Evolutionary conservation across 306 rosid genomes (phyloP).

Genomic region (Senna tora): DNA sequence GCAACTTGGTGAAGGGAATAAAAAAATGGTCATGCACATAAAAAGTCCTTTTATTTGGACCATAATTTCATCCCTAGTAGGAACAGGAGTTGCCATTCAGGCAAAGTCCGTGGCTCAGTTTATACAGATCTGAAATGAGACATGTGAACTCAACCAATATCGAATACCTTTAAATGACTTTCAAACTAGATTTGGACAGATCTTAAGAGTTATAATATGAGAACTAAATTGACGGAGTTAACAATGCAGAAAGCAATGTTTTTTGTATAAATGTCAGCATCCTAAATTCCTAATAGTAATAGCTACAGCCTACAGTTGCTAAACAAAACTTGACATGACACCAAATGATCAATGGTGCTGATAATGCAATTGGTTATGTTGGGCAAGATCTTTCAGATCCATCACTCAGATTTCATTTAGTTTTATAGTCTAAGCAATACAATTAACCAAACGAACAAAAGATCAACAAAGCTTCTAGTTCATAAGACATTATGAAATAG

Average conservation of each 20-base stretch:
- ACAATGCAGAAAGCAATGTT: slow-evolving; percentile 16
- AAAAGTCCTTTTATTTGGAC: background rate
- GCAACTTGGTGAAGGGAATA: background rate
- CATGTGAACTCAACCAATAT: slow-evolving; percentile 7
- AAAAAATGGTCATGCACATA: slow-evolving; percentile 1
- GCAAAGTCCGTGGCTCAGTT: slow-evolving; percentile 10
- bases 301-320: slow-evolving; percentile 26
- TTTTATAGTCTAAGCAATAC: background rate
- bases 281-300: background rate
- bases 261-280: slow-evolving; percentile 17
- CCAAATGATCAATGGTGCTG: slow-evolving; percentile 17
- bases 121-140: slow-evolving; percentile 28
- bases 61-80: slow-evolving; percentile 7
- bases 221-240: background rate
- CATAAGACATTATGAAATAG: slow-evolving; percentile 22
- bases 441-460: background rate
- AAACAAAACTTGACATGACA: background rate
- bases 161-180: background rate
- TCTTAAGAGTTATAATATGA: background rate
- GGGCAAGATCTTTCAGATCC: background rate
- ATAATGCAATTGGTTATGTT: slow-evolving; percentile 15
- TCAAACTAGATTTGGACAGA: slow-evolving; percentile 6
- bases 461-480: background rate
- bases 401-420: background rate
- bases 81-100: slow-evolving; percentile 18